Conservation (phyloP, 345 rosid genomes). For the Stellera chamaejasme region DNA sequence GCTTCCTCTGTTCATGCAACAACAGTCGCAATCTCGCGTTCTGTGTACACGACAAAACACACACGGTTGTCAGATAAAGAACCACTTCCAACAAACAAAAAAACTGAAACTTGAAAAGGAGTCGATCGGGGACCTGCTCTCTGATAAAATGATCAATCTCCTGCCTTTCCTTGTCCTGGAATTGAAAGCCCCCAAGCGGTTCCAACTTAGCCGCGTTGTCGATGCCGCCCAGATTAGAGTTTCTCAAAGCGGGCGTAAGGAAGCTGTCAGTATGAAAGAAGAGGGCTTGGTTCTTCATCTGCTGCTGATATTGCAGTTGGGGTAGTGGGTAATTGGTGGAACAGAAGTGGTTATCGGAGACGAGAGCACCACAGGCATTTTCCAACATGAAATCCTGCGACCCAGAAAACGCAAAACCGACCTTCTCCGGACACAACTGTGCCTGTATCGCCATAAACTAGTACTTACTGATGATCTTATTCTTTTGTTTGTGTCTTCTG, state of each 20-base stretch:
- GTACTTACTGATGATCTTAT: no score
- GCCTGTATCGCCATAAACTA: conserved; percentile 64
- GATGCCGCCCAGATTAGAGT: not conserved
- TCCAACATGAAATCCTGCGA: conserved; percentile 33
- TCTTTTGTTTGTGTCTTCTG: no score
- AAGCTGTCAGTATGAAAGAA: conserved; percentile 12
- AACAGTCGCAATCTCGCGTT: conserved; percentile 38
- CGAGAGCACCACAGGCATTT: conserved; percentile 25
- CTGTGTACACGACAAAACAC: conserved; percentile 18
- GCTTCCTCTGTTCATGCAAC: conserved; percentile 55
- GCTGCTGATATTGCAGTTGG: conserved; percentile 17
- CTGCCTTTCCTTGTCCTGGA: conserved; percentile 41
- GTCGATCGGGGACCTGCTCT: conserved; percentile 54
- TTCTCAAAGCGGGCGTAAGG: conserved; percentile 13
- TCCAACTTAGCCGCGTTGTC: conserved; percentile 1
- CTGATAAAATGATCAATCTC: conserved; percentile 54
- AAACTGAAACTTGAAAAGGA: not conserved
- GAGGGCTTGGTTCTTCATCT: conserved; percentile 25
- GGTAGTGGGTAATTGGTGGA: not conserved
- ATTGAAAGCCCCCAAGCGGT: conserved; percentile 9
- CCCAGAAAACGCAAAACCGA: conserved; percentile 30
- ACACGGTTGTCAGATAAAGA: not conserved
- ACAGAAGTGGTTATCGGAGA: conserved; percentile 11
- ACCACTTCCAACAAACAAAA: not conserved
- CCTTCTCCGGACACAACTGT: conserved; percentile 37